Evolutionary conservation across 164 flowering plant species (phyloP).

Genomic region (Nelumbo lutea): DNA sequence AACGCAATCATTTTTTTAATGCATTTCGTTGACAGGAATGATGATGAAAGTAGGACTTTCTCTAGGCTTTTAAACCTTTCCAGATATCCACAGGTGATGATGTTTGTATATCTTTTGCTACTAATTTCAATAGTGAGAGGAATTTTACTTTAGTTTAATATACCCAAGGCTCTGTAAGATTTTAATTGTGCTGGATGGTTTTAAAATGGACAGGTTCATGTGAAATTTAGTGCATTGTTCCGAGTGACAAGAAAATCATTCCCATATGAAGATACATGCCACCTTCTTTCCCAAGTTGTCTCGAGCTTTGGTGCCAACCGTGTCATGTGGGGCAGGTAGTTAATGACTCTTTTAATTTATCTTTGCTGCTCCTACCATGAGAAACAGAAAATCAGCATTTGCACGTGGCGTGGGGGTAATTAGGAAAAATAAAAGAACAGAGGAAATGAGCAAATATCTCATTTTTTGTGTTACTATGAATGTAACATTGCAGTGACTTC

Average conservation of each 20-base stretch:
- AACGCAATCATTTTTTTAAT: slow-evolving; percentile 1
- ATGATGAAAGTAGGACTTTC: slow-evolving; percentile 48
- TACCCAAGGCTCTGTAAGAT: not conserved
- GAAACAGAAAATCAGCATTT: no score
- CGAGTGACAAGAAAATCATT: slow-evolving; percentile 63
- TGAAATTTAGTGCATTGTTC: slow-evolving; percentile 89
- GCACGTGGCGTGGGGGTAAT: not conserved
- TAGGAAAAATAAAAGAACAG: not conserved
- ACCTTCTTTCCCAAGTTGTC: slow-evolving; percentile 51
- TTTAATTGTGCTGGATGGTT: slow-evolving; percentile 1
- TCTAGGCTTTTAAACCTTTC: slow-evolving; percentile 62
- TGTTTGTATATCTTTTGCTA: not conserved
- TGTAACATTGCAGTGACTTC: slow-evolving; percentile 57
- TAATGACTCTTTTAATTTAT: not conserved
- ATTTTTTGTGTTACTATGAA: not conserved
- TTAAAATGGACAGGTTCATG: slow-evolving; percentile 55
- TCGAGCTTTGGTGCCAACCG: slow-evolving; percentile 73
- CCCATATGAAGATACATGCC: slow-evolving; percentile 61
- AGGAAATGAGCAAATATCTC: not conserved
- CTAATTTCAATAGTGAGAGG: not conserved
- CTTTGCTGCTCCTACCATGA: no score
- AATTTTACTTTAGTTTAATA: not conserved
- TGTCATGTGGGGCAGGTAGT: slow-evolving; percentile 92
- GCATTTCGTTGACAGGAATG: slow-evolving; percentile 40
- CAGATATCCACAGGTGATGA: slow-evolving; percentile 74